A percentile compares a stretch with the other conserved stretches of the same genome.
Evolutionary conservation across 352 stramenopile genomes (phyloP).

Genomic region (Aphanomyces astaci): DNA sequence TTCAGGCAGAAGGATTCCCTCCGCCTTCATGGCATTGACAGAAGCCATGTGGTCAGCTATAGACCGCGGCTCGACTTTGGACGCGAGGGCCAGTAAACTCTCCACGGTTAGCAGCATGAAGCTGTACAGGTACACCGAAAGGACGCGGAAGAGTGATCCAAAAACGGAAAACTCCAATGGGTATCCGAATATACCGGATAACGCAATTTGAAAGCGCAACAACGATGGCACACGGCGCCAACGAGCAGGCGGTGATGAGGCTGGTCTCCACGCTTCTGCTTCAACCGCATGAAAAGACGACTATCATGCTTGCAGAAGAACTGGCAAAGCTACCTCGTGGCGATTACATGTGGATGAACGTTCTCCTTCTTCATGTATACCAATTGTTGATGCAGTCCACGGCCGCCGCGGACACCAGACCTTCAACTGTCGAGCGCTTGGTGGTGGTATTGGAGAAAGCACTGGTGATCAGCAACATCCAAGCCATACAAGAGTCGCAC

Average conservation of each 20-base stretch:
- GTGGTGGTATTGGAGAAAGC: background rate
- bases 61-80: background rate
- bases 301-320: background rate
- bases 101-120: conserved; percentile 15
- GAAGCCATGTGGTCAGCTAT: background rate
- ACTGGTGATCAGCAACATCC: background rate
- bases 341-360: conserved; percentile 18
- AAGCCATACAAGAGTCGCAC: background rate
- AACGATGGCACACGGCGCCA: background rate
- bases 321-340: background rate
- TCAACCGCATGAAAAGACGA: background rate
- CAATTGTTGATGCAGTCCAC: background rate
- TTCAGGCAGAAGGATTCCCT: conserved; percentile 13
- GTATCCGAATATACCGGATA: background rate
- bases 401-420: background rate
- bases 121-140: background rate
- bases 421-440: background rate
- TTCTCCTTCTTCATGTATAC: conserved; percentile 7
- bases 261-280: background rate
- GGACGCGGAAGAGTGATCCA: background rate
- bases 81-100: conserved; percentile 7
- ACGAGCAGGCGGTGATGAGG: conserved; percentile 4
- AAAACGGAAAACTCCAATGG: background rate
- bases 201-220: background rate
- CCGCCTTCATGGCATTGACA: background rate